Conservation (phyloP, 2,329 filamentous ascomycete species). For the Camptophora hylomeconis region DNA sequence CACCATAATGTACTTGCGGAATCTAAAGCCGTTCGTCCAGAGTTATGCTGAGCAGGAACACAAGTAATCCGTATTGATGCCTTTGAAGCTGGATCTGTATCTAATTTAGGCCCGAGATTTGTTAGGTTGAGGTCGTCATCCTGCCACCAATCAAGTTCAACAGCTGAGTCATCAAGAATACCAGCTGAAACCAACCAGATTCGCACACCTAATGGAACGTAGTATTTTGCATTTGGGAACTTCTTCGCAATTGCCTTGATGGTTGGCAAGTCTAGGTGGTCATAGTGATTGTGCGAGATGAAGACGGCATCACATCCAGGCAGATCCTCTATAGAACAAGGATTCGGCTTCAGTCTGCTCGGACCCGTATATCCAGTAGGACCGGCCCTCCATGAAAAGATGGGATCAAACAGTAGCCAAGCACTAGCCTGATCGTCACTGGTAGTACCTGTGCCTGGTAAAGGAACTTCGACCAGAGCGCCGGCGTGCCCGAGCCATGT, state of each 20-base stretch:
- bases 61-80: constrained; percentile 30
- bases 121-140: constrained; percentile 22
- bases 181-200: too few species aligned
- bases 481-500: constrained; percentile 41
- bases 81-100: too few species aligned
- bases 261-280: constrained; percentile 38
- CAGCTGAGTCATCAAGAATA: too few species aligned
- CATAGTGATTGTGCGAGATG: constrained; percentile 45
- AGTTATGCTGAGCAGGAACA: constrained; percentile 36
- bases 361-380: constrained; percentile 37
- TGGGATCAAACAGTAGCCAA: constrained; percentile 40
- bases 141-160: constrained; percentile 40
- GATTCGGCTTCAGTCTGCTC: constrained; percentile 38
- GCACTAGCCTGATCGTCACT: constrained; percentile 23
- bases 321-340: constrained; percentile 36
- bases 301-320: constrained; percentile 39
- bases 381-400: constrained; percentile 38
- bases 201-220: too few species aligned
- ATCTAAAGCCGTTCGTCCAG: constrained; percentile 28
- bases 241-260: too few species aligned
- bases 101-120: too few species aligned
- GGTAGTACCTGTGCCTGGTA: too few species aligned
- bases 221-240: too few species aligned
- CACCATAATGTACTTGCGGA: constrained; percentile 34
- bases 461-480: constrained; percentile 36